Evolutionary conservation across 2,329 filamentous ascomycete genomes (phyloP).

Genomic region (Nigrograna mackinnonii): DNA sequence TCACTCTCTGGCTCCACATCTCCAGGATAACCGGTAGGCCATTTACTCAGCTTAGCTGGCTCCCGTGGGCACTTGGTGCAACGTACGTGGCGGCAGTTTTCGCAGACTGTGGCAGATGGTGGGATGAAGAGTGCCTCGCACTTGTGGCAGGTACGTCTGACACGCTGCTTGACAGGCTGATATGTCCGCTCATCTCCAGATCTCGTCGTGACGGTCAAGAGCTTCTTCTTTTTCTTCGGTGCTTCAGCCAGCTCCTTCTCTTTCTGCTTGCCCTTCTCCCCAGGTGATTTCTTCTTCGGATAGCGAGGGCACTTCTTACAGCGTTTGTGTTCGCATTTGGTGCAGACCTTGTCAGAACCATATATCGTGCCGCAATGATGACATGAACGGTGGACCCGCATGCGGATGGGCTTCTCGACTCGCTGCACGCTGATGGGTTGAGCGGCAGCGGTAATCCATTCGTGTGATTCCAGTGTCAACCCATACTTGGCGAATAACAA

Average conservation of each 20-base stretch:
- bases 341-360: constrained; percentile 72
- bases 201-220: constrained; percentile 66
- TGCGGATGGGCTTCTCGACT: constrained; percentile 75
- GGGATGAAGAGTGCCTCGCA: constrained; percentile 66
- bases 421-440: constrained; percentile 48
- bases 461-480: constrained; percentile 43
- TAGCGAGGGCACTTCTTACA: constrained; percentile 81
- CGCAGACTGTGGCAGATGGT: constrained; percentile 62
- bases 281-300: constrained; percentile 64
- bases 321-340: constrained; percentile 75
- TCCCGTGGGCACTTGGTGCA: constrained; percentile 82
- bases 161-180: constrained; percentile 71
- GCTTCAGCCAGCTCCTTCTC: constrained; percentile 50
- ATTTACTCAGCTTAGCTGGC: constrained; percentile 72
- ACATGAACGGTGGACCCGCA: constrained; percentile 78
- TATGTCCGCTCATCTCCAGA: constrained; percentile 71
- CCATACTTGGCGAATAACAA: constrained; percentile 48
- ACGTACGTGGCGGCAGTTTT: constrained; percentile 70
- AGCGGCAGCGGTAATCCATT: constrained; percentile 32
- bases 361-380: constrained; percentile 80
- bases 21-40: constrained; percentile 71
- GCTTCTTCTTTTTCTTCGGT: constrained; percentile 48
- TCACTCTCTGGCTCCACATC: constrained; percentile 52
- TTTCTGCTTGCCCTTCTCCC: constrained; percentile 34
- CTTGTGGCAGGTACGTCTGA: constrained; percentile 76